Base-by-base conservation (phyloP, 1,139 yeast species). In the Schizosaccharomyces versatilis region DNA sequence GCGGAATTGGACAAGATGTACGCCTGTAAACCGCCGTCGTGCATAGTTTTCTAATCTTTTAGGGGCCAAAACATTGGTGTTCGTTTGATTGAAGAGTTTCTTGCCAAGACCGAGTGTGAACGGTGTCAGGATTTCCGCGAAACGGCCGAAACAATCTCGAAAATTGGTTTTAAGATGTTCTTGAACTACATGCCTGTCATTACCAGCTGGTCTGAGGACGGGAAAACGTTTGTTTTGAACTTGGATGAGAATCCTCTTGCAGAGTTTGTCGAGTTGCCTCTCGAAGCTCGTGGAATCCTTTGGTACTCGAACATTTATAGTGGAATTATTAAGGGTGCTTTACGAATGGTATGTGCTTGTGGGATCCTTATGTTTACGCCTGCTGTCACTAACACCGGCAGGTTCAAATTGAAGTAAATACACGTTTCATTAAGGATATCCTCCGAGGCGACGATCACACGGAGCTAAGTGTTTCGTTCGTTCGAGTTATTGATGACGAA, bases 291-390 rank as follows among this genome's bases (percentile, higher is more conserved):
- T 57, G 76, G 75, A 60, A 86, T 83, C 62, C 71, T 90, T 56
- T 90, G 98, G 97, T 90, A 86, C 65, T 83, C 94, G 2, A 94
- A 90, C 64, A 75, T 90, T 3, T 70, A 86, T 44, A 84, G 93
- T 61, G 99, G 99, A 14, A 93, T 90, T 1, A 69, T 90, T 55
- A 75, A 85, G 56, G 97, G 98, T 2, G 90, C 95, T 0, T 69
- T 90, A 57, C 95, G 88, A 63, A 88, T 88, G 97, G 95, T 59
- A 49, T 32, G 55, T 1, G 32, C 40, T 6, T 2, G 12, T 36
- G 32, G 24, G 17, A 14, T 14, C 39, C n/a, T 24, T 47, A 49
- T 9, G 14, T 32, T 42, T 5, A 36, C n/a, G 38, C 14, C n/a
- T 1, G 36, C 51, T 24, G 44, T 54, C 38, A 41, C 39, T 15